A percentile compares a stretch with the other conserved stretches of the same genome.
phyloP scores from a whole-genome alignment of 805 yeast species.

The Saccharomyces cerevisiae region DNA sequence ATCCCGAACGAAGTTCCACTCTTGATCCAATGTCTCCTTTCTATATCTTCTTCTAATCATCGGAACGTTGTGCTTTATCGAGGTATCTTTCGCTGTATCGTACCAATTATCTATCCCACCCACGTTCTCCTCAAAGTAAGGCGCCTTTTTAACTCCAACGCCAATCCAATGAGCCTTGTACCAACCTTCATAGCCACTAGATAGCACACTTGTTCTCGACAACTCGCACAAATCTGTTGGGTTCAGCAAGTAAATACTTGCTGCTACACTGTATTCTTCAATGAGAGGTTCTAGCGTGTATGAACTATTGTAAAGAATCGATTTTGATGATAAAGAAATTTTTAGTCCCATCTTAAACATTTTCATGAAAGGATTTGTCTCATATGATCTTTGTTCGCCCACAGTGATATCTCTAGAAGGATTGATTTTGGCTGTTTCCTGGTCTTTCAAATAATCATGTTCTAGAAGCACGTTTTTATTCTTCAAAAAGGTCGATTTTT shows the following conservation, averaged over 20 bases:
- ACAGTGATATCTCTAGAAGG: slow-evolving; percentile 19
- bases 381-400: slow-evolving; percentile 14
- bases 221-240: slow-evolving; percentile 30
- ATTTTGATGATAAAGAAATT: slow-evolving; percentile 22
- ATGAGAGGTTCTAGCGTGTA: slow-evolving; percentile 28
- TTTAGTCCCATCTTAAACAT: slow-evolving; percentile 25
- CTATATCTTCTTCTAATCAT: slow-evolving; percentile 23
- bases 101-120: slow-evolving; percentile 25
- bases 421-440: background rate
- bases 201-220: slow-evolving; percentile 23
- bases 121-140: slow-evolving; percentile 12
- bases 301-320: slow-evolving; percentile 25
- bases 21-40: slow-evolving; percentile 21
- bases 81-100: slow-evolving; percentile 23
- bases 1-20: slow-evolving; percentile 21
- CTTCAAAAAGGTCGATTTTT: slow-evolving; percentile 2
- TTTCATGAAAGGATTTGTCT: slow-evolving; percentile 25
- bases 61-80: slow-evolving; percentile 29
- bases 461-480: background rate
- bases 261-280: slow-evolving; percentile 31
- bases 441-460: background rate
- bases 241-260: slow-evolving; percentile 27
- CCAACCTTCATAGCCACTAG: slow-evolving; percentile 27
- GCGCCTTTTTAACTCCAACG: slow-evolving; percentile 8
- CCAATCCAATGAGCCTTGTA: slow-evolving; percentile 31